A percentile compares a stretch with the other conserved stretches of the same genome.
These are phyloP conservation scores for Cylindrotheca closterium DNA, from an alignment of 108 stramenopile species.

Conservation along the genomic window DNA sequence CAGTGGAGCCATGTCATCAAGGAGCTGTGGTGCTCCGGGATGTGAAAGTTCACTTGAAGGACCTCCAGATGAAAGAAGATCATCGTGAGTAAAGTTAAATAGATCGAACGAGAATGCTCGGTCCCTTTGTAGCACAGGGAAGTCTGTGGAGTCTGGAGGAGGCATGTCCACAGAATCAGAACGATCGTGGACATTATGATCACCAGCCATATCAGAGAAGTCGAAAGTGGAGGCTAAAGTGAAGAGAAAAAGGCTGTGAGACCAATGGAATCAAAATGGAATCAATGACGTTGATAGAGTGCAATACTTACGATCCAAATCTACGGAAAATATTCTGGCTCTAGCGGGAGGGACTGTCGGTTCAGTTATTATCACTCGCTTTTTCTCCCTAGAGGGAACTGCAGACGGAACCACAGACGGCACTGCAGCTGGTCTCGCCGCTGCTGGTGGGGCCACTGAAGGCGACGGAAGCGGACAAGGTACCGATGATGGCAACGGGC, in stretches of 20 bases:
- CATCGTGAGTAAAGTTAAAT: conserved; percentile 82
- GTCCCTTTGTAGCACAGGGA: conserved; percentile 46
- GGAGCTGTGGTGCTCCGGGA: conserved; percentile 1
- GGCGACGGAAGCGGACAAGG: conserved; percentile 27
- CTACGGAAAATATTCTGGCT: conserved; percentile 76
- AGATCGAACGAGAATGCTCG: conserved; percentile 87
- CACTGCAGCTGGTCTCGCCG: background rate
- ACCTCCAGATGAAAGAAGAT: conserved; percentile 44
- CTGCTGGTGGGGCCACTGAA: conserved; percentile 1
- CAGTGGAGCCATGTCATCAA: conserved; percentile 1
- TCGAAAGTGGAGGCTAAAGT: conserved; percentile 55
- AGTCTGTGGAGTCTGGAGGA: conserved; percentile 11
- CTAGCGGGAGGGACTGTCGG: conserved; percentile 13
- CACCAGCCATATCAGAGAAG: conserved; percentile 57
- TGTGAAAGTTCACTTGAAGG: background rate
- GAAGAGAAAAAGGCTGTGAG: background rate
- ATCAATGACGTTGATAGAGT: background rate
- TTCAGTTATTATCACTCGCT: conserved; percentile 19
- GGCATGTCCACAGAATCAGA: conserved; percentile 9
- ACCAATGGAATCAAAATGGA: background rate
- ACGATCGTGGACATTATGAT: conserved; percentile 15
- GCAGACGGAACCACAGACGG: background rate
- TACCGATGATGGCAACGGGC: conserved; percentile 49
- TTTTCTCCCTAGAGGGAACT: conserved; percentile 1
- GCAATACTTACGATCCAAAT: conserved; percentile 71